These are phyloP conservation scores for Triticum aestivum DNA, from an alignment of 176 grass and related monocot genomes.

Conservation along the genomic window DNA sequence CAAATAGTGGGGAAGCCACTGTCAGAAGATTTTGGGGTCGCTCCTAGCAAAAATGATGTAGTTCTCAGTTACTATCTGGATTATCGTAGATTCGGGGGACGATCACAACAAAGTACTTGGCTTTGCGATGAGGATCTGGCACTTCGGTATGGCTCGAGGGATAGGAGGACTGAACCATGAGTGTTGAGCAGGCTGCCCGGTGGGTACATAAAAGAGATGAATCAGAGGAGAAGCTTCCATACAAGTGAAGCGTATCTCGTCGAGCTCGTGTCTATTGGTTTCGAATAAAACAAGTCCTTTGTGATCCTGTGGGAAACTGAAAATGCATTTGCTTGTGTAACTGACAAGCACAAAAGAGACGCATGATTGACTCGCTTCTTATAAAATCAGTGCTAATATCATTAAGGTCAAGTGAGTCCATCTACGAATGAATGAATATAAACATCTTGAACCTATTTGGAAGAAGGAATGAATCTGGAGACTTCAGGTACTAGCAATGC, in stretches of 20 bases:
- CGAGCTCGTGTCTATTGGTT: neutral
- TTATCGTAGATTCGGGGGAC: neutral
- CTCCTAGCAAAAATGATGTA: neutral
- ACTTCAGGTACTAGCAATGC: neutral
- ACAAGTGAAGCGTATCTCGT: neutral
- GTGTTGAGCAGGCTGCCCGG: constrained; percentile 20
- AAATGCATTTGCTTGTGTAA: neutral
- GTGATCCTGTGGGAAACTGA: neutral
- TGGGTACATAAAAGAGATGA: neutral
- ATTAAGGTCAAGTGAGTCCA: neutral
- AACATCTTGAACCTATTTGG: neutral
- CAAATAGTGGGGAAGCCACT: constrained; percentile 44
- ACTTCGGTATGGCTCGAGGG: neutral
- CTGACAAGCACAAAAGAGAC: neutral
- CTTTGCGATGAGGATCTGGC: constrained; percentile 17
- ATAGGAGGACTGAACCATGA: constrained; percentile 17
- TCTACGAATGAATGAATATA: neutral
- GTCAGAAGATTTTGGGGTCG: constrained; percentile 13
- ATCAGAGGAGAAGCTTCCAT: neutral
- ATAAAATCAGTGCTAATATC: too few relatives aligned
- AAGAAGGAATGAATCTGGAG: neutral
- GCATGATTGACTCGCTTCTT: neutral
- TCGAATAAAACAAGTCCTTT: neutral
- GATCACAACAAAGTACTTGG: constrained; percentile 1
- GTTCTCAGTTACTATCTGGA: constrained; percentile 34